These are phyloP conservation scores for Kluyveromyces sp. DNA, from an alignment of 1,139 yeast species.

Conservation along the genomic window DNA sequence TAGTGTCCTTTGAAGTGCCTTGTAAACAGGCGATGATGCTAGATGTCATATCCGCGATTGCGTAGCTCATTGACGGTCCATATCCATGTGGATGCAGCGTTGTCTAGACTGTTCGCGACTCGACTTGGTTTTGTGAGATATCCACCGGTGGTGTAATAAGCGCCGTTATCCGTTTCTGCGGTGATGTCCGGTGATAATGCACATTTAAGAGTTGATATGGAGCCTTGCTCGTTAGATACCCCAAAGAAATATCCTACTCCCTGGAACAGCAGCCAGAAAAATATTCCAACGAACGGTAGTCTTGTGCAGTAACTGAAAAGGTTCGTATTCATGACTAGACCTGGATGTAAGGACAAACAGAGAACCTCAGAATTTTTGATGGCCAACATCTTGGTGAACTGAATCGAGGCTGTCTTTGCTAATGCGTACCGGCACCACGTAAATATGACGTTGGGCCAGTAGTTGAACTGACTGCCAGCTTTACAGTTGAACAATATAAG, in stretches of 20 bases:
- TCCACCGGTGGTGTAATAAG: slow-evolving; percentile 59
- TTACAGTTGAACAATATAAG: slow-evolving; percentile 47
- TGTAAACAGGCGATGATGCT: no score
- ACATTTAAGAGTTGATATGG: slow-evolving; percentile 57
- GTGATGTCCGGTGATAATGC: slow-evolving; percentile 51
- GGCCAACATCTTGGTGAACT: slow-evolving; percentile 59
- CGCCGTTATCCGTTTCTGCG: slow-evolving; percentile 56
- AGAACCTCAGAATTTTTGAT: slow-evolving; percentile 59
- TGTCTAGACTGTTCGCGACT: slow-evolving; percentile 52
- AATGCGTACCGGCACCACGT: slow-evolving; percentile 76
- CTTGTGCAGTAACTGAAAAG: slow-evolving; percentile 69
- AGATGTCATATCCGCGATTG: slow-evolving; percentile 38
- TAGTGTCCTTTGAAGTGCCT: neutral
- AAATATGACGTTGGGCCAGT: slow-evolving; percentile 57
- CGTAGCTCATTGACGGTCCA: slow-evolving; percentile 67
- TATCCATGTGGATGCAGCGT: slow-evolving; percentile 71
- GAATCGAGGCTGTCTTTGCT: slow-evolving; percentile 78
- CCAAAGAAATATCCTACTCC: slow-evolving; percentile 64
- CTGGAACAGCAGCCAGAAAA: slow-evolving; percentile 65
- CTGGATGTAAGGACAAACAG: slow-evolving; percentile 74
- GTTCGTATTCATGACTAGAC: slow-evolving; percentile 74
- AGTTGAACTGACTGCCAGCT: slow-evolving; percentile 48
- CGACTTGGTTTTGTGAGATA: slow-evolving; percentile 46
- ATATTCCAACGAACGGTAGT: slow-evolving; percentile 65
- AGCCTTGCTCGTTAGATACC: slow-evolving; percentile 64